phyloP scores from a whole-genome alignment of 2,329 filamentous ascomycete species.

The Sclerotinia sclerotiorum region DNA sequence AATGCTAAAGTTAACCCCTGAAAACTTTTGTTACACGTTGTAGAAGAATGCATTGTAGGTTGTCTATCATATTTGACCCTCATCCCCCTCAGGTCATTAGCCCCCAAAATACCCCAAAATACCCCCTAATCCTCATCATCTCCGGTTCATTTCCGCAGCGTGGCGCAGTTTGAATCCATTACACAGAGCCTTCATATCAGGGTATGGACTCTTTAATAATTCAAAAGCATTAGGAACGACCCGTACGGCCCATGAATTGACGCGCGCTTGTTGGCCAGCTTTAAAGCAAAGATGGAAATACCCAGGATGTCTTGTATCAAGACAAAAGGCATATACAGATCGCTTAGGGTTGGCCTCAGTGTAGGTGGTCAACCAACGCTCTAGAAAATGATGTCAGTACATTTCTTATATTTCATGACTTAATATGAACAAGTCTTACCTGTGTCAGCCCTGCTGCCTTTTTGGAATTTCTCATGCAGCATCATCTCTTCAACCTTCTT shows the following conservation, averaged over 20 bases:
- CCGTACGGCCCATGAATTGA: constrained; percentile 81
- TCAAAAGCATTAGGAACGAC: constrained; percentile 93
- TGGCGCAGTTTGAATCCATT: constrained; percentile 80
- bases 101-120: background rate
- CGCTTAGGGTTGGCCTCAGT: constrained; percentile 93
- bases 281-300: constrained; percentile 98
- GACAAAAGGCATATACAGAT: constrained; percentile 93
- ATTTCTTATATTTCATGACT: constrained; percentile 11
- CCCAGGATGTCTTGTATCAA: constrained; percentile 86
- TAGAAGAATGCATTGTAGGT: constrained; percentile 9
- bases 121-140: constrained; percentile 16
- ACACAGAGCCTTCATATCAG: constrained; percentile 91
- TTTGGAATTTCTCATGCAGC: constrained; percentile 90
- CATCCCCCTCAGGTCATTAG: background rate
- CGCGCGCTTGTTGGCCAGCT: constrained; percentile 70
- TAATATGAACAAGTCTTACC: constrained; percentile 59
- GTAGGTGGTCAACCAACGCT: constrained; percentile 94
- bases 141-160: constrained; percentile 34
- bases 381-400: constrained; percentile 47
- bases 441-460: constrained; percentile 73
- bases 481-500: constrained; percentile 97
- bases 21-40: constrained; percentile 12
- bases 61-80: constrained; percentile 5
- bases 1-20: constrained; percentile 15
- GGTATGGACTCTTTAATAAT: constrained; percentile 83